Base-by-base conservation (phyloP, 805 yeast genomes). In the Metschnikowia baotianmanensis region DNA sequence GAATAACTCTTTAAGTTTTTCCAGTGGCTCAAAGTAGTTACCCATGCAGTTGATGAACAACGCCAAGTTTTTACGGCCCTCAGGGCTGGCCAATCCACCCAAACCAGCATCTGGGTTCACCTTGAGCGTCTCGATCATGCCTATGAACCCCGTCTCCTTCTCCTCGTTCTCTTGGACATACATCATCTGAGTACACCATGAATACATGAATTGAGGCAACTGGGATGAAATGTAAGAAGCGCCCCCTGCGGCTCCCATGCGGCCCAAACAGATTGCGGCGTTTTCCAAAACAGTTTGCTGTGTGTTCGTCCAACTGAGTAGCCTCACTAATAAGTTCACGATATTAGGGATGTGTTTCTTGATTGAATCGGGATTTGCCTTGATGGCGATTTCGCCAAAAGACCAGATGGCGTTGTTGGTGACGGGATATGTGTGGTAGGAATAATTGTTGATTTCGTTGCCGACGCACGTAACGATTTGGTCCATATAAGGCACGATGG, bases 381-480 rank as follows among this genome's bases (percentile, higher is more conserved):
- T 76, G 55, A 89, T 69, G 3, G 87, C 73, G 22, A 93, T 78
- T 59, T 93, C 96, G 31, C 99, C 98, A 11, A 86, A 65, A 2
- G 96, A 78, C 99, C 99, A 93, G 36, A 87, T 80, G 1, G 98
- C 93, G 61, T 93, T 93, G 62, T 86, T 86, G 53, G 82, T 82
- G 2, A 85, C 88, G 0, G 91, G 79, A 45, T 67, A 71, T 2
- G 81, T 67, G 33, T 65, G 67, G 54, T 62, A 71, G 8, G 69
- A 63, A 44, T 81, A 61, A 47, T 72, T 69, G 48, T 78, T 74
- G 51, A 85, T 73, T 59, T 86, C 95, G 43, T 76, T 76, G 4
- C 84, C 81, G 47, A 89, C 80, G 44, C 80, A 73, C n/a, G 78
- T 69, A 46, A 88, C 63, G 16, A 86, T 65, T 32, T 75, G 73